These are phyloP conservation scores for Cryptosporidium parvum DNA, from an alignment of 169 alveolate species.

Conservation along the genomic window DNA sequence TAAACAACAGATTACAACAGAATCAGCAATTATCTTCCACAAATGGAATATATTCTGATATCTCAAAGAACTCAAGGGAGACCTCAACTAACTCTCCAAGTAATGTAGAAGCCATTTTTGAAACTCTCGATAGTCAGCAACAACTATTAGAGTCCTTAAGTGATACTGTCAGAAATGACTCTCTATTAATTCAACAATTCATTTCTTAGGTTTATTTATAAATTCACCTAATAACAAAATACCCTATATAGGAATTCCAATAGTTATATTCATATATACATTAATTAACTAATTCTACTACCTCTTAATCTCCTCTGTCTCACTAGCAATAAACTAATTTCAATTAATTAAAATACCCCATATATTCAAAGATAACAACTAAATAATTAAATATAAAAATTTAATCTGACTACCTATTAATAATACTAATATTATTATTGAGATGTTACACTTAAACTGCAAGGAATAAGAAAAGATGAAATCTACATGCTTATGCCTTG, in stretches of 20 bases:
- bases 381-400: conserved; percentile 45
- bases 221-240: background rate
- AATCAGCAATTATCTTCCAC: background rate
- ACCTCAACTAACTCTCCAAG: conserved; percentile 8
- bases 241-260: background rate
- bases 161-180: conserved; percentile 44
- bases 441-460: background rate
- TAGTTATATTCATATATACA: too few relatives aligned
- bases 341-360: background rate
- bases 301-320: background rate
- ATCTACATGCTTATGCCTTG: conserved; percentile 83
- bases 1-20: conserved; percentile 2
- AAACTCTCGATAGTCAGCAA: conserved; percentile 60
- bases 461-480: background rate
- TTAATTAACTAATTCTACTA: too few relatives aligned
- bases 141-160: conserved; percentile 48
- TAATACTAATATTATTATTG: conserved; percentile 8
- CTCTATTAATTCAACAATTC: conserved; percentile 23
- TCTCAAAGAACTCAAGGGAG: conserved; percentile 29
- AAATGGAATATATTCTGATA: background rate
- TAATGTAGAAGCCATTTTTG: conserved; percentile 46
- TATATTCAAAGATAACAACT: background rate
- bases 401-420: conserved; percentile 40
- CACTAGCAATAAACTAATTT: background rate
- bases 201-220: background rate